Base-by-base conservation (phyloP, 176 grass and related monocot genomes). In the Eremochloa ophiuroides region DNA sequence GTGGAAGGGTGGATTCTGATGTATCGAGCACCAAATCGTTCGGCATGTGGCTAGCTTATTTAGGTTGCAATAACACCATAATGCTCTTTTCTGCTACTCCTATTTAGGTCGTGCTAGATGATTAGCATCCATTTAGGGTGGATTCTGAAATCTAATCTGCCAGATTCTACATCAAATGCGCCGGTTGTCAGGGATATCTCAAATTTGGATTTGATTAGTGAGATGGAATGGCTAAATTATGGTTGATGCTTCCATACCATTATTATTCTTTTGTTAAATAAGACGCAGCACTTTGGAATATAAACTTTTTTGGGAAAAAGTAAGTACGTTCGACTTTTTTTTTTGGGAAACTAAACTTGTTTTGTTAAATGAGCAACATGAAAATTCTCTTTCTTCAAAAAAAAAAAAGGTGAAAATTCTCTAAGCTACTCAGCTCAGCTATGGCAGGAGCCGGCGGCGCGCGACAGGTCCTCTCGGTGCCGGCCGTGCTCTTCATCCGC, bases 401-500 rank as follows among this genome's bases (percentile, higher is more conserved):
- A n/a, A n/a, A n/a, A n/a, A n/a, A n/a, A n/a, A n/a, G n/a, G n/a
- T n/a, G n/a, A n/a, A n/a, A n/a, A n/a, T n/a, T n/a, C n/a, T n/a
- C n/a, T n/a, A n/a, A n/a, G n/a, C n/a, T n/a, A n/a, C n/a, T n/a
- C n/a, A n/a, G n/a, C n/a, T n/a, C 76, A 14, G 42, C 18, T 30
- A 30, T 30, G 38, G 18, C 10, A 20, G 1, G 25, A 20, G 27
- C 15, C 59, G 40, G 0, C 33, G 10, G 22, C n/a, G 39, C 1
- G 22, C 53, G 28, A 2, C 22, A 12, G 10, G 23, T 6, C 22
- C 0, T 3, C 7, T 4, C 71, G 2, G 23, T n/a, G 44, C 39
- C 51, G 7, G 14, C 40, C 7, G 16, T 89, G 14, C 79, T 88
- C 34, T 17, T 79, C 48, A 9, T 91, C 37, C 56, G 79, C 74